These are phyloP conservation scores for Pythium chondricola DNA, from an alignment of 352 stramenopile species.

Conservation along the genomic window DNA sequence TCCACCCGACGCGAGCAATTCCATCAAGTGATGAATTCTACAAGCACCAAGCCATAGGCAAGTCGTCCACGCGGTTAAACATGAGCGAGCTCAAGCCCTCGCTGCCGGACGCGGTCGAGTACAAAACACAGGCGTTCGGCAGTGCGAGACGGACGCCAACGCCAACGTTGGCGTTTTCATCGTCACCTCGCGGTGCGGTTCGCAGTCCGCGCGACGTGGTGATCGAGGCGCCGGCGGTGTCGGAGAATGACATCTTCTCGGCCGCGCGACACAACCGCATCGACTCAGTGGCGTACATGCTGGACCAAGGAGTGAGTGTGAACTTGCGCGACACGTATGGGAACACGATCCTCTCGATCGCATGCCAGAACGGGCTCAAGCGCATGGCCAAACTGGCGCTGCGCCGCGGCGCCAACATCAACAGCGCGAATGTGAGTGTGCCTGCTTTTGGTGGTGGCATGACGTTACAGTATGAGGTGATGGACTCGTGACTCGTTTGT, in stretches of 20 bases:
- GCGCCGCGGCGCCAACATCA: slow-evolving; percentile 82
- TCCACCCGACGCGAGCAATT: slow-evolving; percentile 4
- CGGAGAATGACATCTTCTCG: slow-evolving; percentile 84
- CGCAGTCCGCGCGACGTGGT: slow-evolving; percentile 8
- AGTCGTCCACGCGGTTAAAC: slow-evolving; percentile 1
- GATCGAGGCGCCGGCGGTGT: slow-evolving; percentile 14
- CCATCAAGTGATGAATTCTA: slow-evolving; percentile 18
- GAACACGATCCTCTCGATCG: slow-evolving; percentile 84
- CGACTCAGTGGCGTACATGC: slow-evolving; percentile 78
- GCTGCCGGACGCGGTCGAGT: slow-evolving; percentile 19
- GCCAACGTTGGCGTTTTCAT: too few species aligned
- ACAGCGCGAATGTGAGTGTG: slow-evolving; percentile 69
- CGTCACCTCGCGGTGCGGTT: slow-evolving; percentile 1
- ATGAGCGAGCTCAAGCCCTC: slow-evolving; percentile 19
- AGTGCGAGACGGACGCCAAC: too few species aligned
- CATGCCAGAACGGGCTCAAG: slow-evolving; percentile 90
- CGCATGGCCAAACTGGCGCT: slow-evolving; percentile 83
- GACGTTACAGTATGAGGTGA: too few species aligned
- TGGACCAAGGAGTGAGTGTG: slow-evolving; percentile 77
- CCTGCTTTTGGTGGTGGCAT: neutral
- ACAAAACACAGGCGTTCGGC: slow-evolving; percentile 24
- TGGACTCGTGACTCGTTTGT: neutral
- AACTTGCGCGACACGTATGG: slow-evolving; percentile 72
- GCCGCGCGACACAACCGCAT: slow-evolving; percentile 77
- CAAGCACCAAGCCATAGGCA: slow-evolving; percentile 13